Conservation (phyloP, 805 yeast species). For the Naumovozyma baii region DNA sequence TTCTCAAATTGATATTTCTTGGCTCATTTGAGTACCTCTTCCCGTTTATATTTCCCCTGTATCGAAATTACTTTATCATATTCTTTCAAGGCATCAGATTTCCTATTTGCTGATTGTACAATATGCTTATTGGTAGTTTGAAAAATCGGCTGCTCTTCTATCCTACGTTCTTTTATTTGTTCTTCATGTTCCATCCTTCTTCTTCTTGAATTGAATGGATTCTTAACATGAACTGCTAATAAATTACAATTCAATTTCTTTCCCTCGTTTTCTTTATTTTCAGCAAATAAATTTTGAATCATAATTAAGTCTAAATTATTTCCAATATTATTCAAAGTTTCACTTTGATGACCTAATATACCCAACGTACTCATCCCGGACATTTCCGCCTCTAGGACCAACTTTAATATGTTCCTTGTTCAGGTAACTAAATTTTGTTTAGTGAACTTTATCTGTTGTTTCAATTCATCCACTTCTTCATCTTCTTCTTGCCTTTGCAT, state of each 20-base stretch:
- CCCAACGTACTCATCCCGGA: constrained; percentile 77
- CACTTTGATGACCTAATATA: constrained; percentile 84
- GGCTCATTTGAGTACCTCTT: constrained; percentile 39
- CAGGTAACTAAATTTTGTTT: constrained; percentile 82
- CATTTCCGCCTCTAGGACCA: constrained; percentile 62
- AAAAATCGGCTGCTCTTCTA: constrained; percentile 49
- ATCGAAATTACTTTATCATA: constrained; percentile 25
- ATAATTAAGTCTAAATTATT: constrained; percentile 63
- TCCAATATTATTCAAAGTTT: constrained; percentile 70
- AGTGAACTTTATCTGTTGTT: constrained; percentile 68
- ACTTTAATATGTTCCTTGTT: constrained; percentile 68
- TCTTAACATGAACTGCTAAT: constrained; percentile 68
- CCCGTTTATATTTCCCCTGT: constrained; percentile 29
- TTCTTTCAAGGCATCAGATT: constrained; percentile 47
- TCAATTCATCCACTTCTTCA: constrained; percentile 78
- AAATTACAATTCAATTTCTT: constrained; percentile 69
- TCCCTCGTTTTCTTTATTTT: constrained; percentile 69
- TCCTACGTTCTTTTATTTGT: constrained; percentile 48
- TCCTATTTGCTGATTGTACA: constrained; percentile 56
- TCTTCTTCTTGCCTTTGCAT: constrained; percentile 46
- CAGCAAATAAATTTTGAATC: constrained; percentile 72
- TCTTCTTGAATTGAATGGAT: constrained; percentile 79
- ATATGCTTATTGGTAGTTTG: constrained; percentile 51
- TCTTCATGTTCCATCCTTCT: constrained; percentile 66
- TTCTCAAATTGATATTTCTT: constrained; percentile 71